Evolutionary conservation across 148 eudicot species (phyloP).

Genomic region (Arctostaphylos glauca): DNA sequence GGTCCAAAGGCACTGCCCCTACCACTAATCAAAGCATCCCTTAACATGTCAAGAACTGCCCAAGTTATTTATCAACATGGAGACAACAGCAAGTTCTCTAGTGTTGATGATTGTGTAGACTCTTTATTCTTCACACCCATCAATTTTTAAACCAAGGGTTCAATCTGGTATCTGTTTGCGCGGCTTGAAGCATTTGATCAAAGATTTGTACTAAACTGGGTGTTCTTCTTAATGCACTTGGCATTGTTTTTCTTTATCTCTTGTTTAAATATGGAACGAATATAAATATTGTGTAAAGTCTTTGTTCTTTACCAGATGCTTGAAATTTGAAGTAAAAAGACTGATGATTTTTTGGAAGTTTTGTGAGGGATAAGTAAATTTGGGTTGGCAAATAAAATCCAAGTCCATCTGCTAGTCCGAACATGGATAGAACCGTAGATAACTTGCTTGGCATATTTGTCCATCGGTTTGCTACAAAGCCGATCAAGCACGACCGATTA

Average conservation of each 20-base stretch:
- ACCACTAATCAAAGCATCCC: constrained; percentile 27
- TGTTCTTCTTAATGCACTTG: not conserved
- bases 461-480: too few relatives aligned
- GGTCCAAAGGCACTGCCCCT: constrained; percentile 20
- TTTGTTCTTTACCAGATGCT: too few relatives aligned
- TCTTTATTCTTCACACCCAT: constrained; percentile 38
- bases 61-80: constrained; percentile 41
- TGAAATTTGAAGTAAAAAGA: too few relatives aligned
- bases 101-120: constrained; percentile 33
- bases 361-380: too few relatives aligned
- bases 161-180: not conserved
- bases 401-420: too few relatives aligned
- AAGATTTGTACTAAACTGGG: not conserved
- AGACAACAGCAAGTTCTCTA: constrained; percentile 25
- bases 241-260: not conserved
- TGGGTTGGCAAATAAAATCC: too few relatives aligned
- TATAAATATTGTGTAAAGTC: not conserved
- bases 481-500: too few relatives aligned
- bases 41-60: constrained; percentile 40
- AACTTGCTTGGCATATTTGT: too few relatives aligned
- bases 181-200: not conserved
- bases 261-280: not conserved
- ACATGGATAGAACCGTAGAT: too few relatives aligned
- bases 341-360: too few relatives aligned
- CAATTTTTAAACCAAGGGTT: not conserved